A percentile compares a stretch with the other conserved stretches of the same genome.
These are phyloP conservation scores for Phylloporus rhodoxanthus DNA, from an alignment of 768 basidiomycete species.

Conservation along the genomic window DNA sequence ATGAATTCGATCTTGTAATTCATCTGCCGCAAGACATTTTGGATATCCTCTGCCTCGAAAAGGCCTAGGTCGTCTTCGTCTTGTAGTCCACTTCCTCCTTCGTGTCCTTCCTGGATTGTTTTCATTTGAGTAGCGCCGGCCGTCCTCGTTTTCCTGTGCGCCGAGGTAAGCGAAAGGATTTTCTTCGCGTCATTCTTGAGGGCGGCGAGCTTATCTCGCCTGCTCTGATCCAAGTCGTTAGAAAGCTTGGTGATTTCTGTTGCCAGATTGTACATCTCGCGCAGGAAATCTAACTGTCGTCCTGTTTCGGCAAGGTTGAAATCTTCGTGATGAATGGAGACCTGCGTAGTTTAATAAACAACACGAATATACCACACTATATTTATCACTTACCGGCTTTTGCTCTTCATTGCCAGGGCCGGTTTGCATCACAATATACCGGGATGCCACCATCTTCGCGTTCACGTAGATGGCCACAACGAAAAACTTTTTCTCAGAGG, in stretches of 20 bases:
- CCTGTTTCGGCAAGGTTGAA: background rate
- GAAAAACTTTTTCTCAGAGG: conserved; percentile 3
- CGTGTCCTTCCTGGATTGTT: background rate
- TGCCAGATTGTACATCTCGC: conserved; percentile 12
- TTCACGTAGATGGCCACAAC: conserved; percentile 10
- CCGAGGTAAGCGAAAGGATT: background rate
- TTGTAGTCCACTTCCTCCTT: background rate
- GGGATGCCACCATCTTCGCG: background rate
- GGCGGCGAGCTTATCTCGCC: background rate
- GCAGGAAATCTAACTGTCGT: background rate
- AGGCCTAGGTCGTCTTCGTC: background rate
- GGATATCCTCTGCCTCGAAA: background rate
- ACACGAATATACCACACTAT: background rate
- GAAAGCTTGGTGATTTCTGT: background rate
- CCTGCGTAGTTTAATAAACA: background rate
- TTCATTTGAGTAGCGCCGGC: background rate
- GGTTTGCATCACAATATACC: conserved; percentile 5
- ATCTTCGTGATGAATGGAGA: background rate
- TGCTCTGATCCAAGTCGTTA: background rate
- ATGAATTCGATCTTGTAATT: background rate
- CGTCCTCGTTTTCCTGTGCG: too few species aligned
- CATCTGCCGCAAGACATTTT: background rate
- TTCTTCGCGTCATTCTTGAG: background rate
- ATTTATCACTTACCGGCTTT: background rate
- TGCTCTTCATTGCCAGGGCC: background rate